These are phyloP conservation scores for Astrephomene gubernaculifera DNA, from an alignment of 139 green algal species.

Conservation along the genomic window DNA sequence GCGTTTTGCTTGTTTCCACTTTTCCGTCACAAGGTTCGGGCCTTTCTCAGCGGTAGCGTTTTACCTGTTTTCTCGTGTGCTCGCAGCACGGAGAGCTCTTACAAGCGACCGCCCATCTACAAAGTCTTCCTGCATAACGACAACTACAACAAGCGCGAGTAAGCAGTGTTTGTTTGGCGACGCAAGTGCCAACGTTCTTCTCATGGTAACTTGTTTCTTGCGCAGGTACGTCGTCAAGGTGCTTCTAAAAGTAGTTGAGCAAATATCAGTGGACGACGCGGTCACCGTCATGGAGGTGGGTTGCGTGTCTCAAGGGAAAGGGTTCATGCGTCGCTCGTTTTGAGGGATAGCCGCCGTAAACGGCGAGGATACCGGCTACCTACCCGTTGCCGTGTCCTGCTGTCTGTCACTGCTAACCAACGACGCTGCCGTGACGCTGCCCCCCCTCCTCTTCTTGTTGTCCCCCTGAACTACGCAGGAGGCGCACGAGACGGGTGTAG, in stretches of 20 bases:
- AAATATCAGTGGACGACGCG: conserved; percentile 88
- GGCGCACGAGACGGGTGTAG: conserved; percentile 89
- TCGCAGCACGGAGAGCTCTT: conserved; percentile 52
- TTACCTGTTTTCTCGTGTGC: background rate
- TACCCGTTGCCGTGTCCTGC: too few species aligned
- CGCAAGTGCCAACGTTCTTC: background rate
- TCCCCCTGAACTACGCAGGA: conserved; percentile 75
- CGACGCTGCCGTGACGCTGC: too few species aligned
- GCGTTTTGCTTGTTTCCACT: too few species aligned
- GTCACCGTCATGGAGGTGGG: conserved; percentile 89
- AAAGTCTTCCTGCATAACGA: conserved; percentile 89
- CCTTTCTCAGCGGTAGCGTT: background rate
- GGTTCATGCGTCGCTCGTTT: too few species aligned
- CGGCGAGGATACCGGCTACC: too few species aligned
- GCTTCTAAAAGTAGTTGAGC: conserved; percentile 87
- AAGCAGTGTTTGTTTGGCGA: too few species aligned
- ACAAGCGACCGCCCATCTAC: conserved; percentile 83
- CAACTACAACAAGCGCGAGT: conserved; percentile 91
- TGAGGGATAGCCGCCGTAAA: too few species aligned
- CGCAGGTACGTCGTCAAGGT: conserved; percentile 89
- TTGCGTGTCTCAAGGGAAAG: background rate
- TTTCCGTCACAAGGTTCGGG: too few species aligned
- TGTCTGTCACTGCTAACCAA: too few species aligned
- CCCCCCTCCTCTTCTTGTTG: too few species aligned
- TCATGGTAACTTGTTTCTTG: background rate